Base-by-base conservation (phyloP, 169 alveolate species). In the Plasmodium billcollinsi region DNA sequence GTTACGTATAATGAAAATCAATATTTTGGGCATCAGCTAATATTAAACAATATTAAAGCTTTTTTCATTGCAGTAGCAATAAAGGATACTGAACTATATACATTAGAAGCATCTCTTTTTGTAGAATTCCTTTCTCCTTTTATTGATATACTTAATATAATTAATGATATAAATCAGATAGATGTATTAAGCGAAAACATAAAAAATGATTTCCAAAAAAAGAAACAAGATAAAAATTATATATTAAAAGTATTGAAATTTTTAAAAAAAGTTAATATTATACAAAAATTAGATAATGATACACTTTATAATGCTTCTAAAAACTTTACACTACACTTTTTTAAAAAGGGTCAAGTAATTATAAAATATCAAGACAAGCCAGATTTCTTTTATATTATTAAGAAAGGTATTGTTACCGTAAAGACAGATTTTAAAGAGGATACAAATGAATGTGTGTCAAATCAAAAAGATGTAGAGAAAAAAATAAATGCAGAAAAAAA, bases 21-120 rank as follows among this genome's bases (percentile, higher is more conserved):
- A 12, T 86, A 72, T 52, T 86, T 86, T 86, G 92, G 92, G 15
- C 92, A 70, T 29, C 73, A 86, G 69, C 49, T 72, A 59, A 86
- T 86, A 59, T 59, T 86, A 63, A 52, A 15, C 20, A 72, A 59
- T 21, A 52, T 1, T n/a, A 58, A 62, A 61, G 59, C 74, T 9
- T 9, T 14, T 66, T 72, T 86, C 56, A 86, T 72, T 59, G 92
- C 88, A 24, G 69, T 86, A 9, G 74, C 88, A n/a, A 29, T 20
- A 63, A 20, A 9, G 0, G 74, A 86, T 47, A 71, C 78, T 26
- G 92, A 86, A 86, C 45, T 86, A 65, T 86, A 66, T 54, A 72
- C 74, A 52, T 61, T 86, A 59, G 88, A 86, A n/a, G 74, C 92
- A 24, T 24, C 47, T 12, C 24, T 33, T 9, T 86, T 39, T 86